Evolutionary conservation across 116 monocot species (phyloP).

Genomic region (Zostera marina): DNA sequence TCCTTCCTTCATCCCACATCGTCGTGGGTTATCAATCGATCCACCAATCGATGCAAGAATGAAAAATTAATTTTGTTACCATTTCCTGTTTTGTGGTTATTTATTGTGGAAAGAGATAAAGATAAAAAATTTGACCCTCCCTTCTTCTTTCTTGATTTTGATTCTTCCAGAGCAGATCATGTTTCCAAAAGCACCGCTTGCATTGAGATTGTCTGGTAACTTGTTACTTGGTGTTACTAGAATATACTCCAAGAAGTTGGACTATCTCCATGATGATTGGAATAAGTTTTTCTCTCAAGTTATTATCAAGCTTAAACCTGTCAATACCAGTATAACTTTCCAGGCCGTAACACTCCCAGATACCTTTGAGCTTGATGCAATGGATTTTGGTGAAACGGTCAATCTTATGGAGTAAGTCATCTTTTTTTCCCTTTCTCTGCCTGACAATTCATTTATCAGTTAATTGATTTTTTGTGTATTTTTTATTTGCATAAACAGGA

Average conservation of each 20-base stretch:
- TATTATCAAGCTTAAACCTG: slow-evolving; percentile 26
- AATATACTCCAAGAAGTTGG: slow-evolving; percentile 84
- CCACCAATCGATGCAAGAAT: too few species aligned
- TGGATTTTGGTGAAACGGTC: slow-evolving; percentile 35
- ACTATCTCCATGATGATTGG: slow-evolving; percentile 62
- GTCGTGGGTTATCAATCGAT: background rate
- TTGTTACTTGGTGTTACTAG: slow-evolving; percentile 65
- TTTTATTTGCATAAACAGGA: slow-evolving; percentile 18
- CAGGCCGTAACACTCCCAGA: slow-evolving; percentile 63
- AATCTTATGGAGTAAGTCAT: slow-evolving; percentile 30
- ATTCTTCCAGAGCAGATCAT: slow-evolving; percentile 51
- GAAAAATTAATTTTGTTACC: background rate
- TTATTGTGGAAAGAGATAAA: background rate
- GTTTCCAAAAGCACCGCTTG: slow-evolving; percentile 73
- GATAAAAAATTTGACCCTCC: too few species aligned
- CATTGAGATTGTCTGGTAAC: slow-evolving; percentile 75
- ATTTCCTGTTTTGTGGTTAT: background rate
- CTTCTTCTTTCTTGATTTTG: background rate
- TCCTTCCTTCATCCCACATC: background rate
- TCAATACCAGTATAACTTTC: slow-evolving; percentile 36
- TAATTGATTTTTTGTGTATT: background rate
- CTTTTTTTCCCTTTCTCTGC: too few species aligned
- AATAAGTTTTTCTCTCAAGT: slow-evolving; percentile 34
- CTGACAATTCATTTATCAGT: background rate
- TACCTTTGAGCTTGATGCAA: slow-evolving; percentile 55